Percentiles rank a stretch among this genome's conserved stretches.
These are phyloP conservation scores for Leptographium lundbergii DNA, from an alignment of 2,329 filamentous ascomycete genomes.

Conservation along the genomic window DNA sequence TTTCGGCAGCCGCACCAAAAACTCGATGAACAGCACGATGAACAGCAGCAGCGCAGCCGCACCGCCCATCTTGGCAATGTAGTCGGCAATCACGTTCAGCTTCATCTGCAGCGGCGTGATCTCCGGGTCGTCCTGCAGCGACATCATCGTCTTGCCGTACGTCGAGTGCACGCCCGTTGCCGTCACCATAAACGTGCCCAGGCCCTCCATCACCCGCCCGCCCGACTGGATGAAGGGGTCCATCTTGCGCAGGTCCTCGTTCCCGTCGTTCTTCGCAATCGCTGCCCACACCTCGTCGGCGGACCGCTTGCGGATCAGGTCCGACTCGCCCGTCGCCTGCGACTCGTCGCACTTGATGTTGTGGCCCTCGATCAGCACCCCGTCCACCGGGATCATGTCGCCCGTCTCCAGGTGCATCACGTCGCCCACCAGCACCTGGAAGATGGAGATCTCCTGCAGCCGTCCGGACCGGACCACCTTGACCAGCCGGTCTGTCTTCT, in stretches of 20 bases:
- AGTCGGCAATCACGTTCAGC: slow-evolving; percentile 61
- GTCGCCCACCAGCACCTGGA: slow-evolving; percentile 57
- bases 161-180: slow-evolving; percentile 62
- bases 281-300: slow-evolving; percentile 57
- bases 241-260: slow-evolving; percentile 55
- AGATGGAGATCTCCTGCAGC: slow-evolving; percentile 56
- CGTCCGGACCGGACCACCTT: slow-evolving; percentile 61
- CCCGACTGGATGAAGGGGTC: slow-evolving; percentile 82
- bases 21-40: slow-evolving; percentile 75
- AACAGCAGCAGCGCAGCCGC: slow-evolving; percentile 69
- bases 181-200: slow-evolving; percentile 63
- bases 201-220: slow-evolving; percentile 62
- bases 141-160: slow-evolving; percentile 64
- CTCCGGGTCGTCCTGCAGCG: slow-evolving; percentile 59
- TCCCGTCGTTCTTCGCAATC: slow-evolving; percentile 55
- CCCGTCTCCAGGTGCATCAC: slow-evolving; percentile 62
- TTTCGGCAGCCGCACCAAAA: slow-evolving; percentile 54
- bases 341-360: slow-evolving; percentile 68
- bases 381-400: slow-evolving; percentile 62
- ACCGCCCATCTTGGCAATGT: slow-evolving; percentile 67
- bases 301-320: slow-evolving; percentile 55
- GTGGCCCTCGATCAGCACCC: slow-evolving; percentile 59
- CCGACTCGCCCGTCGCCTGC: slow-evolving; percentile 67
- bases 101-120: slow-evolving; percentile 68
- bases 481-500: slow-evolving; percentile 63